These are phyloP conservation scores for Gigaspora rosea DNA, from an alignment of 192 early-diverging fungal genomes.

Conservation along the genomic window DNA sequence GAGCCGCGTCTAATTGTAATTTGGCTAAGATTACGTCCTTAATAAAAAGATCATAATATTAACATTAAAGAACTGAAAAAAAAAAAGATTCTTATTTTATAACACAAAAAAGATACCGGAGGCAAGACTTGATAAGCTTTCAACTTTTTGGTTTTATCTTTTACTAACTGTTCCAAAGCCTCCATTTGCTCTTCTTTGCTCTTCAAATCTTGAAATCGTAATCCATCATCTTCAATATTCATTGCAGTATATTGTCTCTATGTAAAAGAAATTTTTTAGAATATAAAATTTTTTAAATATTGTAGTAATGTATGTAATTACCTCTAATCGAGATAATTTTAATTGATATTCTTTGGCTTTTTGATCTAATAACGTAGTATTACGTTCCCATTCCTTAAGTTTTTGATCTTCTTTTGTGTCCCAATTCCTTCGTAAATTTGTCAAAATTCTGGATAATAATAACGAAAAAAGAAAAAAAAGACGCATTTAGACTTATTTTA, in stretches of 20 bases:
- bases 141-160: background rate
- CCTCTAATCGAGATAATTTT: background rate
- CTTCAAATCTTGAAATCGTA: background rate
- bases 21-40: no score
- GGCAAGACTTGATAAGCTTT: background rate
- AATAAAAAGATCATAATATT: no score
- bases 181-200: background rate
- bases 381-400: slow-evolving; percentile 1
- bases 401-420: background rate
- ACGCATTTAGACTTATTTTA: background rate
- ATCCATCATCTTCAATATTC: background rate
- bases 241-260: slow-evolving; percentile 3
- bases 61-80: no score
- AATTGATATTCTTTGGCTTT: background rate
- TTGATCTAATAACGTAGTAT: background rate
- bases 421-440: background rate
- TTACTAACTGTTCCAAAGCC: background rate
- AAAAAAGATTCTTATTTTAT: no score
- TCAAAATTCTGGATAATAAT: background rate
- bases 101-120: background rate
- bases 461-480: background rate
- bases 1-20: no score
- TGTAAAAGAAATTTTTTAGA: background rate
- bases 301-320: background rate
- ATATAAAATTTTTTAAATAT: background rate